A percentile compares a stretch with the other conserved stretches of the same genome.
phyloP scores from a whole-genome alignment of 2,329 filamentous ascomycete species.

The Cadophora gregata region DNA sequence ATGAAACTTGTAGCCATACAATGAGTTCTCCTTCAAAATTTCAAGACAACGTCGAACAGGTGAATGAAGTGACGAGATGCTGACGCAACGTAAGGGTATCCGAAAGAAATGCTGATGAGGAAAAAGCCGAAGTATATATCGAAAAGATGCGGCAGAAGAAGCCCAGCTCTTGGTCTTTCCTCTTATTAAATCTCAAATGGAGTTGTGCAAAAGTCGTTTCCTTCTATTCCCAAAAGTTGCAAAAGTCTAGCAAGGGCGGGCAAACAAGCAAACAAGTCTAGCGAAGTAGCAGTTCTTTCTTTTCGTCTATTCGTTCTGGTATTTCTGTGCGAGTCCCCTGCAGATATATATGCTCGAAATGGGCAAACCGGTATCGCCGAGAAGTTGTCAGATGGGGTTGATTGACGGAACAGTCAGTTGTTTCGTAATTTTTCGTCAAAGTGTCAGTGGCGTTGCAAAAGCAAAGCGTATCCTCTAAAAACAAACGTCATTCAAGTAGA shows the following conservation, averaged over 20 bases:
- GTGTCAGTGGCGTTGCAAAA: neutral
- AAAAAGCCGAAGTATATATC: constrained; percentile 7
- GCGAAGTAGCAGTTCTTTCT: constrained; percentile 13
- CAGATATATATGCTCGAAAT: neutral
- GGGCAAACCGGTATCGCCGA: neutral
- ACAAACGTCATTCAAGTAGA: constrained; percentile 30
- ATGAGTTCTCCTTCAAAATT: neutral
- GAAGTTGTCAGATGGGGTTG: too few species aligned
- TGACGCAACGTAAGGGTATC: constrained; percentile 17
- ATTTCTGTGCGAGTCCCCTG: constrained; percentile 11
- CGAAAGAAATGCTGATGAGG: constrained; percentile 15
- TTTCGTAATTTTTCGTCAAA: constrained; percentile 12
- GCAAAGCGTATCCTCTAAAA: constrained; percentile 22
- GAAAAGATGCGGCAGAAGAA: constrained; percentile 29
- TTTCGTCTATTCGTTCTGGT: neutral
- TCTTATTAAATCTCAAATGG: constrained; percentile 30
- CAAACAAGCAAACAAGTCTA: constrained; percentile 23
- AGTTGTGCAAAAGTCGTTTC: constrained; percentile 23
- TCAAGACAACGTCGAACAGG: neutral
- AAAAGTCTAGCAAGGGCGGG: constrained; percentile 13
- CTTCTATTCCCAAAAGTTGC: neutral
- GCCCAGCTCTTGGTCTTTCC: constrained; percentile 44
- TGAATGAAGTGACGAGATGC: constrained; percentile 16
- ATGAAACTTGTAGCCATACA: neutral
- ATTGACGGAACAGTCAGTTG: constrained; percentile 5